A percentile compares a stretch with the other conserved stretches of the same genome.
These are phyloP conservation scores for Marasmius sp. DNA, from an alignment of 1,284 basidiomycete genomes.

Conservation along the genomic window DNA sequence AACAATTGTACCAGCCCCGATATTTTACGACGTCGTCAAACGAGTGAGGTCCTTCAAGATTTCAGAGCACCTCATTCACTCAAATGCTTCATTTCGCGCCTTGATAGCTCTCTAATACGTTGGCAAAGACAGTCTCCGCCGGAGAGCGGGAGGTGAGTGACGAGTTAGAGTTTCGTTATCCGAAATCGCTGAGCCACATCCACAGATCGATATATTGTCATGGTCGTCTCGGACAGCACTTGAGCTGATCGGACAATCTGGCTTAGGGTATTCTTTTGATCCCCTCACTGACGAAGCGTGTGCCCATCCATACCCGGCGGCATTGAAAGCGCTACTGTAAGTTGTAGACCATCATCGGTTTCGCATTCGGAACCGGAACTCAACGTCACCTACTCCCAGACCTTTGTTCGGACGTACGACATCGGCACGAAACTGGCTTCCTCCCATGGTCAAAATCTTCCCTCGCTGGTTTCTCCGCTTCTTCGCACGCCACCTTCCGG, in stretches of 20 bases:
- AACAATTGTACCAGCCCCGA: conserved; percentile 2
- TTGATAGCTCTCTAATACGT: neutral
- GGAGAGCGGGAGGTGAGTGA: neutral
- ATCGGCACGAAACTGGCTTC: no score
- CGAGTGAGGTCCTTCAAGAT: neutral
- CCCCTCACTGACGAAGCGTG: conserved; percentile 24
- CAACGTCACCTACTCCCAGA: no score
- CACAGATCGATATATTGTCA: conserved; percentile 12
- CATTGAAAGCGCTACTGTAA: conserved; percentile 27
- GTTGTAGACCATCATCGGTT: neutral
- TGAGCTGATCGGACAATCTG: conserved; percentile 28
- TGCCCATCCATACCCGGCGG: conserved; percentile 27
- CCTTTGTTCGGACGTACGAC: no score
- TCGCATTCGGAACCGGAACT: no score
- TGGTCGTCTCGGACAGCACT: conserved; percentile 20
- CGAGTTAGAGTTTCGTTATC: neutral
- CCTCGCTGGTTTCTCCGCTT: conserved; percentile 27
- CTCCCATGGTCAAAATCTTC: no score
- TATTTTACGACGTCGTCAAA: conserved; percentile 6
- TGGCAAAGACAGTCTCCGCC: neutral
- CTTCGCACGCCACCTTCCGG: conserved; percentile 35
- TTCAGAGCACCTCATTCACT: neutral
- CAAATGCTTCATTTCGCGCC: no score
- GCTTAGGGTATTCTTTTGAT: conserved; percentile 43
- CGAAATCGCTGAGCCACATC: neutral